Evolutionary conservation across 345 rosid genomes (phyloP).

Genomic region (Sonneratia alba): DNA sequence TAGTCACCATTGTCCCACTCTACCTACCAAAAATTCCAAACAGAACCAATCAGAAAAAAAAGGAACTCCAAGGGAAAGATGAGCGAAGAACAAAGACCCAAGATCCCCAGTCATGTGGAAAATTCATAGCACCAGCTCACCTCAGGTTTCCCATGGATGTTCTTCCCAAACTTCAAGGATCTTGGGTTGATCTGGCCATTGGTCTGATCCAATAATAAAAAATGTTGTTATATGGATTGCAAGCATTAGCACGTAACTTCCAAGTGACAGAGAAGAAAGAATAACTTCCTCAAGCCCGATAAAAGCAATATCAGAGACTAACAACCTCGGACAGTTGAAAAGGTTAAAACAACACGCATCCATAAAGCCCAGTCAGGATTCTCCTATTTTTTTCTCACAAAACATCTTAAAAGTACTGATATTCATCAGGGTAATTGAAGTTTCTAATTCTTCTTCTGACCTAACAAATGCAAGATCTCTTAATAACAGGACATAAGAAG

Average conservation of each 20-base stretch:
- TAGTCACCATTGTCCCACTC: constrained; percentile 42
- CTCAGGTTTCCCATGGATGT: constrained; percentile 88
- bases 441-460: no score
- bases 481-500: not conserved
- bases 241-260: not conserved
- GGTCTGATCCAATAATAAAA: constrained; percentile 44
- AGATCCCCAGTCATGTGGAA: not conserved
- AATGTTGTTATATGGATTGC: constrained; percentile 5
- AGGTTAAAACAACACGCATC: not conserved
- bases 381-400: no score
- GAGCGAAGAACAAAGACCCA: not conserved
- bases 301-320: not conserved
- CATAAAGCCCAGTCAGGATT: no score
- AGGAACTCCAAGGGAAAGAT: not conserved
- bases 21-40: constrained; percentile 27
- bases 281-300: not conserved
- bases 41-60: not conserved
- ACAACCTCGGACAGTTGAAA: not conserved
- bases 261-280: not conserved
- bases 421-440: no score
- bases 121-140: constrained; percentile 25
- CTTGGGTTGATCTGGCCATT: constrained; percentile 41
- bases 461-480: not conserved
- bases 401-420: no score
- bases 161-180: constrained; percentile 64